Percentiles rank a stretch among this genome's conserved stretches.
Conservation (phyloP, 2,329 filamentous ascomycete genomes). For the Triangularia verruculosa region DNA sequence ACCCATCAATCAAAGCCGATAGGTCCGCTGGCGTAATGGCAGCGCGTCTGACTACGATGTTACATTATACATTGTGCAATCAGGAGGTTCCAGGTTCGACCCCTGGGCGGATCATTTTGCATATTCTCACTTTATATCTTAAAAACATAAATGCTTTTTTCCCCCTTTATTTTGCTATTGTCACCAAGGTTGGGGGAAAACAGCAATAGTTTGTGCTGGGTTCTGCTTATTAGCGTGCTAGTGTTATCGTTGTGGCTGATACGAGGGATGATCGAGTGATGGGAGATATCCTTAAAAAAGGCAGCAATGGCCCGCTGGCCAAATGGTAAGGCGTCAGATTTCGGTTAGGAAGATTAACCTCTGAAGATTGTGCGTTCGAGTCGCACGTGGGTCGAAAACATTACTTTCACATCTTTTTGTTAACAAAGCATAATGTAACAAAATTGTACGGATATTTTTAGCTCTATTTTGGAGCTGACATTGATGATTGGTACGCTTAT, state of each 20-base stretch:
- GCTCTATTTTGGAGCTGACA: neutral
- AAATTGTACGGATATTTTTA: no score
- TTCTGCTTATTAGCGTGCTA: no score
- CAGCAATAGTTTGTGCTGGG: no score
- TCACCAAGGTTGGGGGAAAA: neutral
- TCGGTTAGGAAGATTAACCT: constrained; percentile 20
- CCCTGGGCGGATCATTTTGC: constrained; percentile 7
- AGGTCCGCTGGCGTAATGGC: constrained; percentile 7
- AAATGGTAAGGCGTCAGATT: constrained; percentile 32
- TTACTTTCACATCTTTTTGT: neutral
- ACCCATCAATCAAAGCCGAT: neutral
- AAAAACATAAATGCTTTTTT: no score
- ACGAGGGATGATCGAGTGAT: no score
- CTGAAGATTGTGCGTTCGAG: constrained; percentile 26
- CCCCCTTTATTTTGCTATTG: neutral
- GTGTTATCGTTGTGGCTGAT: no score
- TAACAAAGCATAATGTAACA: no score
- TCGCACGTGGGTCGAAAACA: constrained; percentile 21
- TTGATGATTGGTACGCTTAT: no score
- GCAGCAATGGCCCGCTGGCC: constrained; percentile 26
- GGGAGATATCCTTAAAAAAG: no score
- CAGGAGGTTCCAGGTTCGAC: constrained; percentile 9
- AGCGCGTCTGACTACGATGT: constrained; percentile 6
- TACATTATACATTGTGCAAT: neutral
- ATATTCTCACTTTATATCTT: no score